Conservation (phyloP, 75 land plant species). For the Larix kaempferi region DNA sequence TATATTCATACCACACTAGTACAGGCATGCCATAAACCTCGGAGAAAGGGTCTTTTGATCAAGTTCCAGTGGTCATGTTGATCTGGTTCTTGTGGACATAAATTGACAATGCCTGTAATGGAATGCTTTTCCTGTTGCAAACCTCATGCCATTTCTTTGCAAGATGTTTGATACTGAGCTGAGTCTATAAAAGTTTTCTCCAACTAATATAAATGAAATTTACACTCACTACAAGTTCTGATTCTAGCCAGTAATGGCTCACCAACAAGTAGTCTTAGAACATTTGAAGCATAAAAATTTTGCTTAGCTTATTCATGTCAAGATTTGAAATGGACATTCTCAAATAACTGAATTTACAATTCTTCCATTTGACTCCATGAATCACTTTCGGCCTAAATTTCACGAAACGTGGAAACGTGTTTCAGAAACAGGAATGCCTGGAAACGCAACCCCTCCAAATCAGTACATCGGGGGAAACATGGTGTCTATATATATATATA, state of each 20-base stretch:
- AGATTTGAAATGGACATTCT: background rate
- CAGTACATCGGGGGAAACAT: too few species aligned
- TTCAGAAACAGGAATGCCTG: too few species aligned
- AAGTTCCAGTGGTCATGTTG: background rate
- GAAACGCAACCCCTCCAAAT: too few species aligned
- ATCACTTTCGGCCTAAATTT: too few species aligned
- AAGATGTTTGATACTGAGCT: background rate
- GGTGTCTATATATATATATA: too few species aligned
- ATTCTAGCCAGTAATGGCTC: background rate
- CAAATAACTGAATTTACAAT: background rate
- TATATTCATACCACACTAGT: too few species aligned
- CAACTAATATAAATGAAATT: background rate
- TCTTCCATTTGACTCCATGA: background rate
- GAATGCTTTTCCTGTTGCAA: background rate
- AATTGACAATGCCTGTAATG: background rate
- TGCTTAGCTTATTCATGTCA: background rate
- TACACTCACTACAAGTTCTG: background rate
- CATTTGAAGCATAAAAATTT: background rate
- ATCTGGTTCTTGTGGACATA: background rate
- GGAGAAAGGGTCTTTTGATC: too few species aligned
- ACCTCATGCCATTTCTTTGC: background rate
- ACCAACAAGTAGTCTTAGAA: background rate
- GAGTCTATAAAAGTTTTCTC: background rate
- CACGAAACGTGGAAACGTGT: too few species aligned
- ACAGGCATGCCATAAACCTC: too few species aligned